Evolutionary conservation across 2,329 filamentous ascomycete genomes (phyloP), one percentile per base, ranked within the genome.

Genomic region (Ophiocordyceps robertsii): DNA sequence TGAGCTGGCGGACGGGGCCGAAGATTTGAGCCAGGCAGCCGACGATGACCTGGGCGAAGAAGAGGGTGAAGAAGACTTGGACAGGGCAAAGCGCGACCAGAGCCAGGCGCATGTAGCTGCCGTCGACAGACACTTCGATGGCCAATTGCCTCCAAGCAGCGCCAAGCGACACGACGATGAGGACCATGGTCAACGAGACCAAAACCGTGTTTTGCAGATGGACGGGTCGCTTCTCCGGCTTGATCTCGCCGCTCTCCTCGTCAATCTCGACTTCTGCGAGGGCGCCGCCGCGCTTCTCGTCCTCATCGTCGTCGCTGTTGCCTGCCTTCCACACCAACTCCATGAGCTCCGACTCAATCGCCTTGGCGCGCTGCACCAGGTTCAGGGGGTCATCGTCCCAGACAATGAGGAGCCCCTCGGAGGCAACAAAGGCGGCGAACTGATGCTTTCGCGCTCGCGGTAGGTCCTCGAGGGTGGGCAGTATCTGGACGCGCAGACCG

Each of bases 361-460:
- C 70, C 54, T 80, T 78, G 37, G 82, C 84, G 43, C 84, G 70
- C 43, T 75, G 64, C 6, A 88, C 68, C 9, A 90, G 65, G 53
- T 86, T 77, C 43, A 81, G 67, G 1, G 84, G 75, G 44, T 89
- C 82, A 50, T 90, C 84, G 50, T 90, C 84, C 85, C 85, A 92
- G 1, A 90, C 83, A 2, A 90, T 67, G 1, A 92, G 65, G 6
- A 89, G 66, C 5, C 76, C 75, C 47, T 84, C 79, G 0, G 74
- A 75, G 2, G 82, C 78, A 36, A 90, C 71, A 56, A 90, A 89
- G 8, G 85, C 84, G 12, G 84, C 84, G 49, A 83, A 88, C 56
- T 90, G 84, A 56, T 86, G 77, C 58, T 86, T 89, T 45, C 84
- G 72, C 6, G 82, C 83, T 35, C 76, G 70, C 0, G 77, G 70